Conservation (phyloP, 1,284 basidiomycete species). For the Cutaneotrichosporon sp. region DNA sequence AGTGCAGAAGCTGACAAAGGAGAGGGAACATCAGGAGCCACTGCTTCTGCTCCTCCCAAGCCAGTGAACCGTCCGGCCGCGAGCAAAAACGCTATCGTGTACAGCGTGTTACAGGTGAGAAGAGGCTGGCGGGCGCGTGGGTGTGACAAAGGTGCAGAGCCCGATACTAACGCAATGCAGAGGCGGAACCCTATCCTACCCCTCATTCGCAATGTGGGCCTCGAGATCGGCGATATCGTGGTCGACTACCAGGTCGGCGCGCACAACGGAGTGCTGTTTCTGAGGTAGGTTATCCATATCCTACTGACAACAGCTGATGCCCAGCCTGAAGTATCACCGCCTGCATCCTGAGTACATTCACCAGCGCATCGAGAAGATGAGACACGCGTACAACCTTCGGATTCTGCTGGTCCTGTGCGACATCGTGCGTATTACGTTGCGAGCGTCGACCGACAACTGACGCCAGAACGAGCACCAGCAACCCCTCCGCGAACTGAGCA, state of each 20-base stretch:
- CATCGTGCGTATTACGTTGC: slow-evolving; percentile 60
- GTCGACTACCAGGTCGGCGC: slow-evolving; percentile 94
- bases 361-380: slow-evolving; percentile 81
- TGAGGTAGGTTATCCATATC: slow-evolving; percentile 68
- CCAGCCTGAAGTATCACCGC: slow-evolving; percentile 88
- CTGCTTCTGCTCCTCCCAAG: slow-evolving; percentile 15
- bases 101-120: slow-evolving; percentile 65
- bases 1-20: neutral
- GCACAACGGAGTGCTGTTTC: slow-evolving; percentile 86
- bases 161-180: slow-evolving; percentile 56
- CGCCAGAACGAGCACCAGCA: slow-evolving; percentile 78
- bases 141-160: too few species aligned
- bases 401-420: slow-evolving; percentile 92
- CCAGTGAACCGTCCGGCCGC: slow-evolving; percentile 40
- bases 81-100: slow-evolving; percentile 63
- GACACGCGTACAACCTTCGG: slow-evolving; percentile 75
- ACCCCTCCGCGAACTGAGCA: slow-evolving; percentile 88
- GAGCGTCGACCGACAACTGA: neutral
- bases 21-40: neutral
- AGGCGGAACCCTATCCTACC: slow-evolving; percentile 85
- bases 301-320: neutral
- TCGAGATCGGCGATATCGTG: slow-evolving; percentile 92
- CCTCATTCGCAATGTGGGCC: slow-evolving; percentile 80
- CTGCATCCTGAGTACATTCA: slow-evolving; percentile 98
- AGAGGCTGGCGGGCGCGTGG: too few species aligned